A percentile compares a stretch with the other conserved stretches of the same genome.
phyloP scores from a whole-genome alignment of 441 rosid species.

The Pelargonium fulgidum region DNA sequence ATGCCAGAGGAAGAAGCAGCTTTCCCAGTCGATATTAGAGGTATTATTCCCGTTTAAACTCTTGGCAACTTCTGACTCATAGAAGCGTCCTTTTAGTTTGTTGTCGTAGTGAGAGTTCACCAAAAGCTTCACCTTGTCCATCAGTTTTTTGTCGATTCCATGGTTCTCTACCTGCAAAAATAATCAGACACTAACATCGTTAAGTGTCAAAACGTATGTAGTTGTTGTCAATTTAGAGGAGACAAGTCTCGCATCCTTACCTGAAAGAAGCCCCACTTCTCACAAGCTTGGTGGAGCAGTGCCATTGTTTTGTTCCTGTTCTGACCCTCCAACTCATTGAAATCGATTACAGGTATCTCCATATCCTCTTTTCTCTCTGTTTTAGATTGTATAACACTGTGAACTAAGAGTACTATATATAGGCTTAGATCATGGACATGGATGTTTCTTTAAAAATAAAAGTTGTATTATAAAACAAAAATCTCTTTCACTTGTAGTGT shows the following conservation, averaged over 20 bases:
- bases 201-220: not conserved
- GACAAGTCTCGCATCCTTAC: constrained; percentile 25
- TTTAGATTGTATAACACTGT: constrained; percentile 17
- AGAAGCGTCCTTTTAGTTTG: constrained; percentile 50
- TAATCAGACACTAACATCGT: not conserved
- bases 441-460: not conserved
- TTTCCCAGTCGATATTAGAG: constrained; percentile 73
- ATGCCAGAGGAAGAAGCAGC: constrained; percentile 66
- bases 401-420: constrained; percentile 33
- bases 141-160: constrained; percentile 52
- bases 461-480: not conserved
- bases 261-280: constrained; percentile 90
- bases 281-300: constrained; percentile 66
- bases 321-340: constrained; percentile 54
- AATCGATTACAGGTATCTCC: constrained; percentile 65
- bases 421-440: constrained; percentile 22
- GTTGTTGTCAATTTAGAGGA: not conserved
- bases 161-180: constrained; percentile 69
- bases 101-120: constrained; percentile 62
- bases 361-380: constrained; percentile 25
- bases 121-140: constrained; percentile 65
- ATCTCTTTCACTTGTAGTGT: not conserved
- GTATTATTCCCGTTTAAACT: constrained; percentile 32
- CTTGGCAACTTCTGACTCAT: constrained; percentile 52
- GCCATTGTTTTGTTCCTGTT: constrained; percentile 58